Conservation (phyloP, 2,329 filamentous ascomycete genomes). For the Exophiala spinifera region DNA sequence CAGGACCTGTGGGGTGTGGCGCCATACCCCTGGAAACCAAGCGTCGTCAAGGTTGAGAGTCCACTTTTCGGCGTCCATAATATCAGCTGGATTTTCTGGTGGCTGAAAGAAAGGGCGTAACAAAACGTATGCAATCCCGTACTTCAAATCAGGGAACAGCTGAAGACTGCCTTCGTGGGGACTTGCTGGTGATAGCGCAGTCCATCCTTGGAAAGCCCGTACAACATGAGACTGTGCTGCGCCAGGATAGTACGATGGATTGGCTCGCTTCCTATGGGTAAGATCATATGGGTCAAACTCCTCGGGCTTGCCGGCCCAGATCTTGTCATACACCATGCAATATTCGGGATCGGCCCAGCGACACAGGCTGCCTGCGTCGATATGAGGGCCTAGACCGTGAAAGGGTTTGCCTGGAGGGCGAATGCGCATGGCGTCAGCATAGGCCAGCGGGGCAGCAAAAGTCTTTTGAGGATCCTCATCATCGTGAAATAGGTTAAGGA, state of each 20-base stretch:
- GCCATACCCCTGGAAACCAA: constrained; percentile 40
- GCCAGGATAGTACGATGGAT: constrained; percentile 34
- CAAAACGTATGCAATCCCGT: constrained; percentile 40
- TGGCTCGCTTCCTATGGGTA: constrained; percentile 30
- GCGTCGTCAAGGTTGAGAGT: constrained; percentile 32
- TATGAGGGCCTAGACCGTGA: constrained; percentile 43
- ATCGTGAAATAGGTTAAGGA: constrained; percentile 40
- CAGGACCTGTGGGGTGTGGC: constrained; percentile 33
- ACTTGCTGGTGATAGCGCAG: constrained; percentile 38
- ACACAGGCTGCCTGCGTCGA: constrained; percentile 43
- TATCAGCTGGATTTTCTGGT: constrained; percentile 30
- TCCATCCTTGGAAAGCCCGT: constrained; percentile 44
- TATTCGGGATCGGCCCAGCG: constrained; percentile 43
- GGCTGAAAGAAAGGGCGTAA: constrained; percentile 43
- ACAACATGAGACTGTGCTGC: constrained; percentile 39
- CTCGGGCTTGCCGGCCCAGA: constrained; percentile 39
- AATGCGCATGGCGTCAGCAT: constrained; percentile 39
- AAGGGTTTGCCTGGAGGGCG: constrained; percentile 40
- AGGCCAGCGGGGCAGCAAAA: constrained; percentile 38
- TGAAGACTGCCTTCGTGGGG: constrained; percentile 39
- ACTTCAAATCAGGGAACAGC: constrained; percentile 39
- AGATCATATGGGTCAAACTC: constrained; percentile 40
- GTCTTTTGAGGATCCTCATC: constrained; percentile 1
- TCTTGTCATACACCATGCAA: constrained; percentile 35
- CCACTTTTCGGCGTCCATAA: constrained; percentile 40